Conservation (phyloP, 2,329 filamentous ascomycete genomes). For the Epichloe aotearoae region DNA sequence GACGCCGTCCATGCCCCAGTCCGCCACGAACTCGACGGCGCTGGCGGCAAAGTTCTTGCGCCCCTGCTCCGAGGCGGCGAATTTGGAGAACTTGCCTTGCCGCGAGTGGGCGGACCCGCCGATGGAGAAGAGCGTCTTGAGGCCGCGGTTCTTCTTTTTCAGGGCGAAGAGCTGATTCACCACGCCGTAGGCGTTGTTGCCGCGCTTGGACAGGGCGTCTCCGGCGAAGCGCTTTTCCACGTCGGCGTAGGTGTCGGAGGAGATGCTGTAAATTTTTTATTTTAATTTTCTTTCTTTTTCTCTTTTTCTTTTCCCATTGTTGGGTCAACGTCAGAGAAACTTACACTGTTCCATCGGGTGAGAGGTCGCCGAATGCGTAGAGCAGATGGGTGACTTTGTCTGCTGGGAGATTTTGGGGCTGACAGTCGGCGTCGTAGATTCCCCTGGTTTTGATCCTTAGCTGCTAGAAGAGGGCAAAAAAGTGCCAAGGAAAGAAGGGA, state of each 20-base stretch:
- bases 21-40: slow-evolving; percentile 55
- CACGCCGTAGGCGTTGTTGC: slow-evolving; percentile 61
- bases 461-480: not conserved
- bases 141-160: slow-evolving; percentile 61
- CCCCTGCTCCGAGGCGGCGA: slow-evolving; percentile 47
- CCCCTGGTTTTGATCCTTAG: slow-evolving; percentile 29
- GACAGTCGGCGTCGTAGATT: slow-evolving; percentile 61
- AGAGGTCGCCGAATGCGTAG: slow-evolving; percentile 41
- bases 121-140: slow-evolving; percentile 71
- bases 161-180: slow-evolving; percentile 64
- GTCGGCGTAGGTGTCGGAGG: slow-evolving; percentile 29
- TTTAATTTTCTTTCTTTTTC: not conserved
- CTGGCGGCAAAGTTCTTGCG: slow-evolving; percentile 53
- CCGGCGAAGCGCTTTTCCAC: slow-evolving; percentile 52
- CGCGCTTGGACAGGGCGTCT: slow-evolving; percentile 41
- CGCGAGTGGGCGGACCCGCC: slow-evolving; percentile 67
- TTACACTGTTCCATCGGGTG: slow-evolving; percentile 32
- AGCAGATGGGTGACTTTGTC: slow-evolving; percentile 62
- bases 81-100: slow-evolving; percentile 46
- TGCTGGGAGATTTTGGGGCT: slow-evolving; percentile 55
- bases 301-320: not conserved
- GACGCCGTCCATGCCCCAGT: slow-evolving; percentile 48
- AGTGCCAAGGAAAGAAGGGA: too few relatives aligned
- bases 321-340: slow-evolving; percentile 7
- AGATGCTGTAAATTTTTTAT: slow-evolving; percentile 9